Conservation (phyloP, 2,329 filamentous ascomycete genomes). For the Tolypocladium nubicola region DNA sequence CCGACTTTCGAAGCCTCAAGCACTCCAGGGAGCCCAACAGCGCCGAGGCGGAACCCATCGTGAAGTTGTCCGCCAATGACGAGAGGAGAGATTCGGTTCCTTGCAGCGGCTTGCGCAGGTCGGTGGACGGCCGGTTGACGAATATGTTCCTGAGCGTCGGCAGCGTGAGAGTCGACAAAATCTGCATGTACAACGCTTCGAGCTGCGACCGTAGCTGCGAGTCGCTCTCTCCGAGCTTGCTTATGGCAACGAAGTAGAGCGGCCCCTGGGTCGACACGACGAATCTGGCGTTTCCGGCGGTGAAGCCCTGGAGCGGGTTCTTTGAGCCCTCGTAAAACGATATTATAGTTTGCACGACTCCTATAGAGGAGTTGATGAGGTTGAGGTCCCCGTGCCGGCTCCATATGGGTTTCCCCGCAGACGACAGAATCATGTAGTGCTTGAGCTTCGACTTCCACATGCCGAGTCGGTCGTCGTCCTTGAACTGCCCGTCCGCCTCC, state of each 20-base stretch:
- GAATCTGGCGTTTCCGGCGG: constrained; percentile 76
- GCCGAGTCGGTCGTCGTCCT: constrained; percentile 49
- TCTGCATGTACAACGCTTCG: constrained; percentile 95
- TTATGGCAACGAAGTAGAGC: constrained; percentile 88
- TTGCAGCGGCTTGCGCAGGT: constrained; percentile 78
- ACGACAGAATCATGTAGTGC: constrained; percentile 93
- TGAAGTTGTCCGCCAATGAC: constrained; percentile 89
- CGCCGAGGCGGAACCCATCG: constrained; percentile 78
- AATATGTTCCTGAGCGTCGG: constrained; percentile 83
- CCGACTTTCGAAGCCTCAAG: constrained; percentile 79
- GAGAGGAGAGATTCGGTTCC: constrained; percentile 87
- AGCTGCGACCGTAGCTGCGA: constrained; percentile 77
- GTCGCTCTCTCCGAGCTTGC: constrained; percentile 85
- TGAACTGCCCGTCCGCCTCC: constrained; percentile 27
- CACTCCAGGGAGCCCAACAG: constrained; percentile 88
- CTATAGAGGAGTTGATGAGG: constrained; percentile 87
- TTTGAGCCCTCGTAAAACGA: constrained; percentile 83
- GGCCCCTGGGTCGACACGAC: constrained; percentile 78
- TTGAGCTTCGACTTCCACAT: constrained; percentile 90
- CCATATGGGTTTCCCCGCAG: constrained; percentile 94
- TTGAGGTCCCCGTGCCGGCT: constrained; percentile 87
- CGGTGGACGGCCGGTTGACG: constrained; percentile 81
- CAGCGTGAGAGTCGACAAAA: constrained; percentile 86
- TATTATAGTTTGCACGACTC: constrained; percentile 92
- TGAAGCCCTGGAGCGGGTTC: constrained; percentile 72